phyloP scores from a whole-genome alignment of 2,329 filamentous ascomycete genomes.

The Moelleriella libera region DNA sequence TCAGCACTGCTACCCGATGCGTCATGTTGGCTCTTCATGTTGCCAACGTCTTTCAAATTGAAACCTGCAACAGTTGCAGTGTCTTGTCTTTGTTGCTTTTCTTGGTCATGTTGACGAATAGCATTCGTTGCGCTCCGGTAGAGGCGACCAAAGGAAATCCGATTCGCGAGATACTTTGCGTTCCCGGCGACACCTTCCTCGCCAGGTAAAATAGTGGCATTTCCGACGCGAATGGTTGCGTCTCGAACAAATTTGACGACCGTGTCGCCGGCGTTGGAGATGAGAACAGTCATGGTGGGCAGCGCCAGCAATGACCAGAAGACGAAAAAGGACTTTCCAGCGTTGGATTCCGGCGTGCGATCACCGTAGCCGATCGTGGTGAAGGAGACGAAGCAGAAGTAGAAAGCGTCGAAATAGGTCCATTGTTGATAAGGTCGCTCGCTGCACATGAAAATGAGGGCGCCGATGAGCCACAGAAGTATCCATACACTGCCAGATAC shows the following conservation, averaged over 20 bases:
- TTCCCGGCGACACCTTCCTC: conserved; percentile 33
- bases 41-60: background rate
- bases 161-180: conserved; percentile 26
- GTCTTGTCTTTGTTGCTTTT: background rate
- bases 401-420: conserved; percentile 69
- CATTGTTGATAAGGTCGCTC: conserved; percentile 43
- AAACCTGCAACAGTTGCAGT: conserved; percentile 1
- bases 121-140: conserved; percentile 14
- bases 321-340: conserved; percentile 78
- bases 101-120: conserved; percentile 2
- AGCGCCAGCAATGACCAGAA: conserved; percentile 80
- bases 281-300: conserved; percentile 77
- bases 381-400: conserved; percentile 74
- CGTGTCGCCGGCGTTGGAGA: conserved; percentile 73
- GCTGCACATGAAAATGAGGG: conserved; percentile 50
- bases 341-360: conserved; percentile 59
- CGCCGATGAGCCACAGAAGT: conserved; percentile 68
- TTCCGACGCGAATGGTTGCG: conserved; percentile 39
- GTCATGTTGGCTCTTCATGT: background rate
- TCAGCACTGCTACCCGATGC: conserved; percentile 1
- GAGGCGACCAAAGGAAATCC: conserved; percentile 26
- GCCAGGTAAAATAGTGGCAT: conserved; percentile 45
- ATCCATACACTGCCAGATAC: conserved; percentile 56
- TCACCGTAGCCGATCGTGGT: conserved; percentile 85
- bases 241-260: conserved; percentile 51